phyloP scores from a whole-genome alignment of 352 stramenopile species.

The Phytophthora pluvialis region DNA sequence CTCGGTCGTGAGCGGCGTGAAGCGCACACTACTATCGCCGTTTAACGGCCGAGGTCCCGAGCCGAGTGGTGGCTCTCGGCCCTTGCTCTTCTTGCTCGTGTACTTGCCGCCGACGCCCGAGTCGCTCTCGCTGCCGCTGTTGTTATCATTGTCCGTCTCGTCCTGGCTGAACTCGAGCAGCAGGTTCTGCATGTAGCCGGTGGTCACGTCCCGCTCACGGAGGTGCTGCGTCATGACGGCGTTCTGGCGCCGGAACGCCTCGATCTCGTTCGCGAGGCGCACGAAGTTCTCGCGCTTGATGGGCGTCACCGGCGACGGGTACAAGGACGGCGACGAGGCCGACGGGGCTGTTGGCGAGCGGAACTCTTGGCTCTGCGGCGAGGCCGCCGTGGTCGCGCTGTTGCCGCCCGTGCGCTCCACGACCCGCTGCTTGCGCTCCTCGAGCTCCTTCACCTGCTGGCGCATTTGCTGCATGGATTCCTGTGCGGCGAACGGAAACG shows the following conservation, averaged over 20 bases:
- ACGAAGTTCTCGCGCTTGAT: conserved; percentile 48
- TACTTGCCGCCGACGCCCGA: background rate
- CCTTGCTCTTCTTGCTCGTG: background rate
- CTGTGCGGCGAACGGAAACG: conserved; percentile 18
- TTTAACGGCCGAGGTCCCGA: conserved; percentile 28
- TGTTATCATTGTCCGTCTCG: conserved; percentile 33
- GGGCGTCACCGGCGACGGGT: conserved; percentile 14
- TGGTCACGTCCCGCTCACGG: conserved; percentile 54
- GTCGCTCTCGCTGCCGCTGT: conserved; percentile 20
- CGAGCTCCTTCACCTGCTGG: conserved; percentile 47
- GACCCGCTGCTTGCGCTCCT: conserved; percentile 49
- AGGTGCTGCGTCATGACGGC: conserved; percentile 47
- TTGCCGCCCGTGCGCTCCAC: conserved; percentile 31
- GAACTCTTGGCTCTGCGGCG: conserved; percentile 12
- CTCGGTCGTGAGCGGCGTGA: conserved; percentile 46
- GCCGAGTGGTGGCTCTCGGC: conserved; percentile 8
- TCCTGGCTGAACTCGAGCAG: conserved; percentile 47
- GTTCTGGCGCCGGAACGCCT: conserved; percentile 52
- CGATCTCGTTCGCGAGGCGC: conserved; percentile 50
- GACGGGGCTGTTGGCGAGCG: conserved; percentile 4
- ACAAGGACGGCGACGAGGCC: conserved; percentile 3
- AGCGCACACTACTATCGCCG: conserved; percentile 31
- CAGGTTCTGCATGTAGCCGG: conserved; percentile 62
- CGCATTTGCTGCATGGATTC: conserved; percentile 64
- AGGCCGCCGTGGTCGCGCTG: conserved; percentile 1